phyloP scores from a whole-genome alignment of 2,329 filamentous ascomycete genomes.

The Microthyrium microscopicum region DNA sequence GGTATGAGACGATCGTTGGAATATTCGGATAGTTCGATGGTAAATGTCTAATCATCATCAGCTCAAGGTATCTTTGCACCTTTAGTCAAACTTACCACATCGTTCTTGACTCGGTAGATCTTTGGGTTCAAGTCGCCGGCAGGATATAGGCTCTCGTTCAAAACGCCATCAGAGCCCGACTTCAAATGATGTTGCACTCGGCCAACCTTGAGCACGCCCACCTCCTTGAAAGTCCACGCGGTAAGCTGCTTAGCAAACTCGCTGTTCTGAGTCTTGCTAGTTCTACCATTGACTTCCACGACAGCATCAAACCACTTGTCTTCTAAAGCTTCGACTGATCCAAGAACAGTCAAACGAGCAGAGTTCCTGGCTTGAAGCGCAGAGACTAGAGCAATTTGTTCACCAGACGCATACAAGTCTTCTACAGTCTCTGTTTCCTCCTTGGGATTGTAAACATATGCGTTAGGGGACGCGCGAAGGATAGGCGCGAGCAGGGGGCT shows the following conservation, averaged over 20 bases:
- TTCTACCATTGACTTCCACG: slow-evolving; percentile 45
- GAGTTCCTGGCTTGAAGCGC: slow-evolving; percentile 84
- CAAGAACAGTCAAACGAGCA: slow-evolving; percentile 71
- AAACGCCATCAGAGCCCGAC: slow-evolving; percentile 26
- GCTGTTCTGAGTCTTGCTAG: slow-evolving; percentile 55
- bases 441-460: slow-evolving; percentile 89
- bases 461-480: slow-evolving; percentile 63
- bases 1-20: slow-evolving; percentile 55
- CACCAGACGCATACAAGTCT: slow-evolving; percentile 70
- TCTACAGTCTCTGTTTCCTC: slow-evolving; percentile 58
- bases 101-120: slow-evolving; percentile 92
- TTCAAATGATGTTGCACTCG: slow-evolving; percentile 59
- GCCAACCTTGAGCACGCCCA: slow-evolving; percentile 74
- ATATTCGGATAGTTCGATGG: slow-evolving; percentile 81
- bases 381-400: slow-evolving; percentile 72
- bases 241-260: slow-evolving; percentile 72
- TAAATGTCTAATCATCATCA: slow-evolving; percentile 50
- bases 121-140: slow-evolving; percentile 48
- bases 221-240: slow-evolving; percentile 95
- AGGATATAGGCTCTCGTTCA: slow-evolving; percentile 25
- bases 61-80: neutral
- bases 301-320: slow-evolving; percentile 77
- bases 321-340: slow-evolving; percentile 72
- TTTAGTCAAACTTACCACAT: slow-evolving; percentile 58
- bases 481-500: slow-evolving; percentile 67